Evolutionary conservation across 345 rosid species (phyloP).

Genomic region (Gossypium arboreum): DNA sequence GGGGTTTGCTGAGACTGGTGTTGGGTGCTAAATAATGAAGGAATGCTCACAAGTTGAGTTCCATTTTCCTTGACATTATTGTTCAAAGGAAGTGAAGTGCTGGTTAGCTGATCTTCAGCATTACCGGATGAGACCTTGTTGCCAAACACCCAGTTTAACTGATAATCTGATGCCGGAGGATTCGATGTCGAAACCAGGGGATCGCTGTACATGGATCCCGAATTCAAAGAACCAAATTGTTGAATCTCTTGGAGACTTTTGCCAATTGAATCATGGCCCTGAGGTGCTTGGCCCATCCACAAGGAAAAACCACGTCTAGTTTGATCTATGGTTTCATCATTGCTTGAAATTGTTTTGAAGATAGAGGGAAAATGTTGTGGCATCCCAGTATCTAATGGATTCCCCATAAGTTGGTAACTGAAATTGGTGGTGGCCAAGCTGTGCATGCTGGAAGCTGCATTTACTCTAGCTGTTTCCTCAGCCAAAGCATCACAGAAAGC

Average conservation of each 20-base stretch:
- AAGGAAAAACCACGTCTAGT: constrained; percentile 36
- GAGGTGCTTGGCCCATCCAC: constrained; percentile 41
- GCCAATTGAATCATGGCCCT: constrained; percentile 30
- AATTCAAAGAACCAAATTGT: constrained; percentile 30
- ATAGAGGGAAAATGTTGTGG: constrained; percentile 47
- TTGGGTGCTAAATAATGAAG: constrained; percentile 65
- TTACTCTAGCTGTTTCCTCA: no score
- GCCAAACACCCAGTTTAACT: constrained; percentile 48
- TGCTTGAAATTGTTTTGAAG: constrained; percentile 49
- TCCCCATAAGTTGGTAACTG: no score
- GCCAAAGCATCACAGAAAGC: no score
- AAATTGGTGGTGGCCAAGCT: no score
- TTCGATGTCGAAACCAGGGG: constrained; percentile 27
- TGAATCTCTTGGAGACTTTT: constrained; percentile 35
- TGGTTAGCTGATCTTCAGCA: constrained; percentile 24
- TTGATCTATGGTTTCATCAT: constrained; percentile 27
- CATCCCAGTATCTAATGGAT: no score
- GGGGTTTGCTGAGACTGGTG: constrained; percentile 33
- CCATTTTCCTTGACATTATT: constrained; percentile 31
- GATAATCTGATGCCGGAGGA: constrained; percentile 35
- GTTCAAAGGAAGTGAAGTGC: constrained; percentile 32
- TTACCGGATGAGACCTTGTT: constrained; percentile 27
- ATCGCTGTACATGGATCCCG: constrained; percentile 26
- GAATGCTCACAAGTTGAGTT: constrained; percentile 49
- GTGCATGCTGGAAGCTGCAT: no score